A percentile compares a stretch with the other conserved stretches of the same genome.
Conservation (phyloP, 257 asterid species). For the Solanum peruvianum region DNA sequence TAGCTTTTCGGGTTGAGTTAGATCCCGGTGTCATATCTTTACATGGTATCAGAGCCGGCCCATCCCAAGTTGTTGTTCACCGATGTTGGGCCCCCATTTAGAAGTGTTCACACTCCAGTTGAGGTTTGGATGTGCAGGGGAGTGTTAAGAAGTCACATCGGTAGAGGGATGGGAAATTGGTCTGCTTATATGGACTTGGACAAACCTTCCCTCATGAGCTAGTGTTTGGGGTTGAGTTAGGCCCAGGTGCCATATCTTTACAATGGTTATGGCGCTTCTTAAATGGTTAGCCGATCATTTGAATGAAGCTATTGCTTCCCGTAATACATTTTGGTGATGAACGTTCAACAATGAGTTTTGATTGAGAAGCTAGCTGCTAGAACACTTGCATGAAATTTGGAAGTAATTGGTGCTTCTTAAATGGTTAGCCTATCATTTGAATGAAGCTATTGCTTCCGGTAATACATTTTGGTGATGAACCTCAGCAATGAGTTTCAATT, state of each 20-base stretch:
- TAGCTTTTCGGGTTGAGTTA: neutral
- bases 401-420: neutral
- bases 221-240: too few species aligned
- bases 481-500: neutral
- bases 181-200: too few species aligned
- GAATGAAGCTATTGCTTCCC: neutral
- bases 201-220: too few species aligned
- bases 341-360: neutral
- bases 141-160: too few species aligned
- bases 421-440: neutral
- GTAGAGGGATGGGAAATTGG: too few species aligned
- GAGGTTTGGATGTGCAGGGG: too few species aligned
- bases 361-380: neutral
- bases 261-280: neutral
- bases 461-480: neutral
- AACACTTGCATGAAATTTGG: neutral
- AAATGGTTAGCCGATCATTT: neutral
- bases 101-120: too few species aligned
- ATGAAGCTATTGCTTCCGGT: neutral
- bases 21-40: neutral
- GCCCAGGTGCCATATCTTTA: too few species aligned
- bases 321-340: neutral
- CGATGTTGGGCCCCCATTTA: too few species aligned
- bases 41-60: too few species aligned
- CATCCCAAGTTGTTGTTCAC: too few species aligned